A percentile compares a stretch with the other conserved stretches of the same genome.
phyloP scores from a whole-genome alignment of 179 eudicot species.

The Silene vulgaris region DNA sequence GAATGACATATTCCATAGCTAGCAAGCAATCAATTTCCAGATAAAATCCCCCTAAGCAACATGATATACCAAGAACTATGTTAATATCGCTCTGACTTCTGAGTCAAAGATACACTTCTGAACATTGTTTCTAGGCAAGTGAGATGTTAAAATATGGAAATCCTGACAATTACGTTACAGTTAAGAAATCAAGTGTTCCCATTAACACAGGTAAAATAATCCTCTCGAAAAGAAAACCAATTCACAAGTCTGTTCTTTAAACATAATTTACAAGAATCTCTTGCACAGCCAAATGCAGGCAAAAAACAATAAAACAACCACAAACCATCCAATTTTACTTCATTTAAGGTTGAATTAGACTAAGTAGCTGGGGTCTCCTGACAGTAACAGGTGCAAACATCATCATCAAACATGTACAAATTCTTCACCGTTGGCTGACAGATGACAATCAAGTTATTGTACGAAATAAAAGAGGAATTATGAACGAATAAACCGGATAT shows the following conservation, averaged over 20 bases:
- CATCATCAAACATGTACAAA: not conserved
- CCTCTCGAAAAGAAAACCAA: not conserved
- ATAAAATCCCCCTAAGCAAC: not conserved
- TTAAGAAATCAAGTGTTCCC: not conserved
- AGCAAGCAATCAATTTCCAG: not conserved
- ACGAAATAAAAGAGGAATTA: not conserved
- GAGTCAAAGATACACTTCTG: not conserved
- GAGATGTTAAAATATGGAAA: not conserved
- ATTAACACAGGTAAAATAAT: not conserved
- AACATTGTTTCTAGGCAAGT: not conserved
- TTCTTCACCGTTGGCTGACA: not conserved
- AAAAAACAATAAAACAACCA: not conserved
- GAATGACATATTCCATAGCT: constrained; percentile 4
- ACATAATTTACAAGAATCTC: not conserved
- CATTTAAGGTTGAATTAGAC: not conserved
- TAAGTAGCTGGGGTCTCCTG: not conserved
- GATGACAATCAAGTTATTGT: constrained; percentile 4
- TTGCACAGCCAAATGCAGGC: constrained; percentile 7
- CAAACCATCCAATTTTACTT: not conserved
- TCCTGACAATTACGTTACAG: not conserved
- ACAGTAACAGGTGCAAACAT: not conserved
- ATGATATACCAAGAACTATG: constrained; percentile 4
- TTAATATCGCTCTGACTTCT: not conserved
- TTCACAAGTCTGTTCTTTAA: not conserved
- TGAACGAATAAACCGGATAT: not conserved